Evolutionary conservation across 768 basidiomycete species (phyloP), one percentile per base, ranked within the genome.

Genomic region (Amanita pallidorosea): DNA sequence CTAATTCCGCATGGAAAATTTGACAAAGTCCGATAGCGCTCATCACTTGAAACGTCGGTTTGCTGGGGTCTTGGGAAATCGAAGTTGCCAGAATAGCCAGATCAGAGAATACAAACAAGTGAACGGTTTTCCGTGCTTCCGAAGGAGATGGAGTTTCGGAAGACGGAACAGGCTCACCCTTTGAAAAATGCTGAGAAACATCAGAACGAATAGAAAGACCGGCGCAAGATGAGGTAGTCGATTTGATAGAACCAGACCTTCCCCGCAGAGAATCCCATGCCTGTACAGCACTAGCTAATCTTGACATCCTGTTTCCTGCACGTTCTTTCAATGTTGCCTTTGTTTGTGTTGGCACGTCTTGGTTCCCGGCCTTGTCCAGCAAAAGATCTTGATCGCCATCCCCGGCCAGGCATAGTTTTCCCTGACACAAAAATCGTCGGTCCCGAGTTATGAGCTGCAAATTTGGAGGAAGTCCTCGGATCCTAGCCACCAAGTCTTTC

Each of bases 341-440:
- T 17, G 42, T 12, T 29, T 27, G 41, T 13, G 43, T 45, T 23
- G 33, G 13, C n/a, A 8, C 11, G 2, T 36, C 42, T 51, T 44
- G 50, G 36, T 45, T 27, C 18, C 33, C 40, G 17, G 15, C 9
- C 22, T 29, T 27, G 5, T 15, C 27, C n/a, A 64, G 64, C 40
- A 68, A 60, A 5, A 81, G 66, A 17, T 27, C 37, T 48, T 40
- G 22, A 23, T 38, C 15, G 17, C n/a, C 9, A n/a, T 48, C 47
- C 7, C 9, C 23, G 11, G 35, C 5, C 8, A 76, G 69, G 7
- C 69, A 61, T 6, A 91, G 65, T 2, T 70, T 63, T 15, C 88
- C 90, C 55, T 83, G 80, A 51, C 77, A 75, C 35, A 93, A 67
- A 11, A 95, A 70, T 36, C 82, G 70, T n/a, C 93, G 76, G 52